Evolutionary conservation across 2,329 filamentous ascomycete species (phyloP).

Genomic region (Tolypocladium paradoxum): DNA sequence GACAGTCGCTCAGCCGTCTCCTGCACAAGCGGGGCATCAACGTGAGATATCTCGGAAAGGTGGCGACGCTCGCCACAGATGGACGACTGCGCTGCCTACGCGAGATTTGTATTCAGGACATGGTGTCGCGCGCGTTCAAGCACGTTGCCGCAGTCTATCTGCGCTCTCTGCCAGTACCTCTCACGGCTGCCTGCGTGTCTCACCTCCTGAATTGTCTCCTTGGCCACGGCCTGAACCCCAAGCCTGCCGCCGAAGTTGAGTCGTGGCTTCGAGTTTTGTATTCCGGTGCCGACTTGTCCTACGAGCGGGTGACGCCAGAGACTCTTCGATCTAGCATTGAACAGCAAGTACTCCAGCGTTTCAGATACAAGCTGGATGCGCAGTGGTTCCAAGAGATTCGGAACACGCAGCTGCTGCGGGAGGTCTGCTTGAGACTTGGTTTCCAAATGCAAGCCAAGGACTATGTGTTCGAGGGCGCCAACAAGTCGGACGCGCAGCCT

Average conservation of each 20-base stretch:
- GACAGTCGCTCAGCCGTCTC: slow-evolving; percentile 76
- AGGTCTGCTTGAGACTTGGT: slow-evolving; percentile 80
- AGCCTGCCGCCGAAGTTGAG: slow-evolving; percentile 70
- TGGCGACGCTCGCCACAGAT: slow-evolving; percentile 61
- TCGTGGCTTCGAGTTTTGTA: slow-evolving; percentile 65
- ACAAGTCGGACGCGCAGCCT: slow-evolving; percentile 19
- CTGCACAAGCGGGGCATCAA: slow-evolving; percentile 98
- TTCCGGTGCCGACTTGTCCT: slow-evolving; percentile 69
- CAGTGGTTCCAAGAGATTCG: slow-evolving; percentile 59
- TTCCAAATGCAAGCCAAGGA: slow-evolving; percentile 72
- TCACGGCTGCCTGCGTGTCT: slow-evolving; percentile 68
- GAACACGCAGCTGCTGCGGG: slow-evolving; percentile 76
- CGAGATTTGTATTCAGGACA: slow-evolving; percentile 75
- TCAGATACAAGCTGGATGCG: slow-evolving; percentile 60
- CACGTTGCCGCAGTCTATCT: slow-evolving; percentile 75
- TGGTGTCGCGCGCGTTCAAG: slow-evolving; percentile 93
- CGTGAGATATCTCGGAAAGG: slow-evolving; percentile 82
- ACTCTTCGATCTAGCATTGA: slow-evolving; percentile 59
- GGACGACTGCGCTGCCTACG: slow-evolving; percentile 67
- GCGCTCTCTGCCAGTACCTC: slow-evolving; percentile 65
- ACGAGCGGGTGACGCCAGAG: slow-evolving; percentile 68
- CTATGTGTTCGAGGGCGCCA: slow-evolving; percentile 23
- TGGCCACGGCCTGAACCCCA: slow-evolving; percentile 63
- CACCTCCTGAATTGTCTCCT: slow-evolving; percentile 93
- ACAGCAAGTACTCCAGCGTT: slow-evolving; percentile 61